Conservation (phyloP, 2,329 filamentous ascomycete species). For the Fusarium graminum region DNA sequence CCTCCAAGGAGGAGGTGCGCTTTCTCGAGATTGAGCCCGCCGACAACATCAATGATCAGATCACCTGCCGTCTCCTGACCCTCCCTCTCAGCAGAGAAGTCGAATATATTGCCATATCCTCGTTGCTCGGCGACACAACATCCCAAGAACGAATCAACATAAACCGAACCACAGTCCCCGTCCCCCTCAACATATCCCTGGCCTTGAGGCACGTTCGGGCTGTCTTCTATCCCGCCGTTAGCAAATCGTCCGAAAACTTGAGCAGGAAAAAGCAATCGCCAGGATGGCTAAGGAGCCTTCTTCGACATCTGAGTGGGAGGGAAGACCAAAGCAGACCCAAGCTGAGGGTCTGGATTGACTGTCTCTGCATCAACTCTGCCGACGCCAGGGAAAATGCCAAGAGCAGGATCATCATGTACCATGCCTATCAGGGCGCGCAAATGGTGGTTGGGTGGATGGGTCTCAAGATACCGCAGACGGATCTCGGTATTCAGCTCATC, state of each 20-base stretch:
- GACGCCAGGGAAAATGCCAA: conserved; percentile 49
- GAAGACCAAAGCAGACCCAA: conserved; percentile 26
- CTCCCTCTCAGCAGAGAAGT: conserved; percentile 44
- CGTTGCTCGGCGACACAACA: conserved; percentile 49
- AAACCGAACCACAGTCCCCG: conserved; percentile 45
- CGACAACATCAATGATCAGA: conserved; percentile 46
- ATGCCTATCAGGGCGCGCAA: conserved; percentile 50
- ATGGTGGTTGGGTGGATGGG: conserved; percentile 54
- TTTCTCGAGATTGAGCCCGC: conserved; percentile 52
- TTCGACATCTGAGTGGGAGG: conserved; percentile 31
- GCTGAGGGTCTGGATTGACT: conserved; percentile 52
- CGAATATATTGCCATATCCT: conserved; percentile 51
- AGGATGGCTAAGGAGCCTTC: conserved; percentile 31
- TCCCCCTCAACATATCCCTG: conserved; percentile 49
- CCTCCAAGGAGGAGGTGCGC: conserved; percentile 48
- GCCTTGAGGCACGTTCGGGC: conserved; percentile 52
- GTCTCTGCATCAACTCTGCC: conserved; percentile 50
- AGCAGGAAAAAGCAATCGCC: conserved; percentile 28
- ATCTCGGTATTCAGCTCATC: conserved; percentile 46
- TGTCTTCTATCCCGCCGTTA: conserved; percentile 51
- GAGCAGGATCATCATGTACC: conserved; percentile 49
- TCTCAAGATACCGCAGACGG: conserved; percentile 48
- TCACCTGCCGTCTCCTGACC: conserved; percentile 53
- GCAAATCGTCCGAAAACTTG: conserved; percentile 37
- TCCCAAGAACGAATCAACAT: conserved; percentile 51